A percentile compares a stretch with the other conserved stretches of the same genome.
Evolutionary conservation across 768 basidiomycete genomes (phyloP).

Genomic region (Mycena albidolilacea): DNA sequence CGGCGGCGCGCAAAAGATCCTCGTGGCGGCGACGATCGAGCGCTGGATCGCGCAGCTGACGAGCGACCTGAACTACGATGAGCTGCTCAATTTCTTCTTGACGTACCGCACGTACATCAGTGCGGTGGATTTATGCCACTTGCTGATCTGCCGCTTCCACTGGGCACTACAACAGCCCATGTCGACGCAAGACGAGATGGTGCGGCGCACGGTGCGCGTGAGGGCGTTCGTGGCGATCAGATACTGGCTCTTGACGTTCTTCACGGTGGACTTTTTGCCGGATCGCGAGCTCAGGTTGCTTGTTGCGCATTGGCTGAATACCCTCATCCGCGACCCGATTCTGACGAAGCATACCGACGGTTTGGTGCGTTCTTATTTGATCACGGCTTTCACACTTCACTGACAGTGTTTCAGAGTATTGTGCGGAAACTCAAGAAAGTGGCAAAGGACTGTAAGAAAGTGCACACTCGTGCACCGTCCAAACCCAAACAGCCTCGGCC

Average conservation of each 20-base stretch:
- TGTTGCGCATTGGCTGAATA: conserved; percentile 87
- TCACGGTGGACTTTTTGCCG: conserved; percentile 88
- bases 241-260: conserved; percentile 94
- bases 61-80: conserved; percentile 88
- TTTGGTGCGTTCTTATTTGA: conserved; percentile 63
- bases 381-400: conserved; percentile 2
- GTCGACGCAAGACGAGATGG: conserved; percentile 74
- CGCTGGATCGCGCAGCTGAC: conserved; percentile 95
- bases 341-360: conserved; percentile 78
- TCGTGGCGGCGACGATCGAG: conserved; percentile 94
- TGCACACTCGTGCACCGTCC: conserved; percentile 63
- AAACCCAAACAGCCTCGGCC: conserved; percentile 50
- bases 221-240: conserved; percentile 92
- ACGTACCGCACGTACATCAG: conserved; percentile 91
- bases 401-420: conserved; percentile 68
- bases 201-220: conserved; percentile 85
- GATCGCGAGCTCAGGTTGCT: conserved; percentile 82
- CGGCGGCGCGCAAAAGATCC: conserved; percentile 59
- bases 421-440: conserved; percentile 88
- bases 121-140: conserved; percentile 83
- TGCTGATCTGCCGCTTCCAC: conserved; percentile 90
- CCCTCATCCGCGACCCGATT: conserved; percentile 79
- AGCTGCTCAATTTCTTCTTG: conserved; percentile 91
- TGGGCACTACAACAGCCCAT: conserved; percentile 79
- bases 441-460: conserved; percentile 84